These are phyloP conservation scores for Epichloe brachyelytri DNA, from an alignment of 2,329 filamentous ascomycete species.

Conservation along the genomic window DNA sequence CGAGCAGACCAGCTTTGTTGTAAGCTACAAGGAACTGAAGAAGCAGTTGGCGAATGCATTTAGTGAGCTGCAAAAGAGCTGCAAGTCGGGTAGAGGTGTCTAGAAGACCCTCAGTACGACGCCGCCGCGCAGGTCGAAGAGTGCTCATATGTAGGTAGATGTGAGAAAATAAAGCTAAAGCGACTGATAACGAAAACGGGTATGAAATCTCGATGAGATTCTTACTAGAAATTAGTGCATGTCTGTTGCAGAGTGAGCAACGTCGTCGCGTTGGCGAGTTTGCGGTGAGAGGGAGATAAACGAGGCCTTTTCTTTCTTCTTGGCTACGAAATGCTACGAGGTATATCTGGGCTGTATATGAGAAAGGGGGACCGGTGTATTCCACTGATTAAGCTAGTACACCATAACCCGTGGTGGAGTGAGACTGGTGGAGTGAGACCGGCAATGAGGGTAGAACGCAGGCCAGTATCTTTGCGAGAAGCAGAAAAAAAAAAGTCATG, in stretches of 20 bases:
- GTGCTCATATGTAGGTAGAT: slow-evolving; percentile 4
- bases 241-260: no score
- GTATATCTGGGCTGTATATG: neutral
- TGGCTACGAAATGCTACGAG: neutral
- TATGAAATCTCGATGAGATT: neutral
- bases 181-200: neutral
- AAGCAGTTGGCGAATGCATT: slow-evolving; percentile 47
- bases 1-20: slow-evolving; percentile 76
- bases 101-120: slow-evolving; percentile 14
- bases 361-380: neutral
- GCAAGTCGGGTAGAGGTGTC: slow-evolving; percentile 23
- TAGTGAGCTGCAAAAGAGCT: slow-evolving; percentile 41
- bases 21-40: slow-evolving; percentile 82
- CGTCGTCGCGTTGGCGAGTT: neutral
- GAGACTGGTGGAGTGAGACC: no score
- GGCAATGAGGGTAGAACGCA: neutral
- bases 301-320: neutral
- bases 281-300: neutral
- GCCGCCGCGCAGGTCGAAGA: slow-evolving; percentile 3
- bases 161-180: neutral
- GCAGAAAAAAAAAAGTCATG: neutral
- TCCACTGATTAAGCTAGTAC: neutral
- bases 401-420: neutral
- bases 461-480: neutral
- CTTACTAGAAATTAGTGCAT: neutral